Percentiles rank a stretch among this genome's conserved stretches.
Conservation (phyloP, 169 alveolate genomes). For the Babesia microti region DNA sequence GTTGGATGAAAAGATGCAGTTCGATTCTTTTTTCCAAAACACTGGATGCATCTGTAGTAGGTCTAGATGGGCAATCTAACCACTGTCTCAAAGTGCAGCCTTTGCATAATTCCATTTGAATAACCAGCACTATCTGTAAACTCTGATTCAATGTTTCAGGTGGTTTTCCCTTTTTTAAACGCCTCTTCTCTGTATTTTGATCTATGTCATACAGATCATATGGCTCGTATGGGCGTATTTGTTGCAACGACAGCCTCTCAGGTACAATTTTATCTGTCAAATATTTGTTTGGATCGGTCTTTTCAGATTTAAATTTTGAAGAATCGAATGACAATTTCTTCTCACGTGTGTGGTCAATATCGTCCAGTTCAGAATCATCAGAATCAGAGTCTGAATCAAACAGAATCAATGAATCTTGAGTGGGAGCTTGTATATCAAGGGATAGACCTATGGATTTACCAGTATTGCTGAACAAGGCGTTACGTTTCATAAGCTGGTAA, state of each 20-base stretch:
- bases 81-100: conserved; percentile 77
- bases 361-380: no score
- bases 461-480: no score
- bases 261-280: background rate
- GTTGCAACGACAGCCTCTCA: background rate
- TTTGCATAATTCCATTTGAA: conserved; percentile 76
- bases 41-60: no score
- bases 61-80: conserved; percentile 65
- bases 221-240: background rate
- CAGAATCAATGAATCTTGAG: no score
- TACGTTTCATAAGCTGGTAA: no score
- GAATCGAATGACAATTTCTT: no score
- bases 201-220: background rate
- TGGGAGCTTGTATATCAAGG: no score
- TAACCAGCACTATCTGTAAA: conserved; percentile 57
- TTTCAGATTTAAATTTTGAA: background rate
- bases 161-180: background rate
- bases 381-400: no score
- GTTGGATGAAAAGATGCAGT: conserved; percentile 66
- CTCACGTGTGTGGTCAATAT: no score
- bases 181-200: background rate
- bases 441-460: no score
- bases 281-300: conserved; percentile 3
- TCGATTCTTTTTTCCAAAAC: no score
- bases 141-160: conserved; percentile 6